Evolutionary conservation across 805 yeast genomes (phyloP), one percentile per base, ranked within the genome.

Genomic region (Wickerhamomyces ciferrii): DNA sequence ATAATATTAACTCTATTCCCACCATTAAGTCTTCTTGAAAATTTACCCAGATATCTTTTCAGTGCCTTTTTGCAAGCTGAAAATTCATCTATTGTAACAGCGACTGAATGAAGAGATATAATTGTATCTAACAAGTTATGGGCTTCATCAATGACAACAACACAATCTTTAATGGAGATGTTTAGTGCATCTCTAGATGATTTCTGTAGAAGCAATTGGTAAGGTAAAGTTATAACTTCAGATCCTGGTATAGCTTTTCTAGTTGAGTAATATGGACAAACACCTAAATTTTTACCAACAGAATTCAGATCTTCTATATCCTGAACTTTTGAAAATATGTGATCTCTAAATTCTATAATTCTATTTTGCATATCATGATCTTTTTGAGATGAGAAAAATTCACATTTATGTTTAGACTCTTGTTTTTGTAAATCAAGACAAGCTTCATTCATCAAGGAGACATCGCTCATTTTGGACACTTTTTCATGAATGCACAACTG

Each of bases 81-180:
- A 10, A 88, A 66, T 29, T 85, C 88, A 0, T 53, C 43, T 1
- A 70, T 54, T 0, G 84, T 67, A 0, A 91, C 67, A 4, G 75
- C 63, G 2, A 81, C 73, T 0, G 96, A 87, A 56, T 84, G 76
- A 50, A 92, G 67, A 2, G 84, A 67, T 1, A 83, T 76, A 3
- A 91, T 78, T 0, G 91, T 81, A 53, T 90, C 97, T 25, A 89
- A 60, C 39, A 91, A 66, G 60, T 91, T 91, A 60, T 91, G 98
- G 0, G 97, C 97, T 60, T 91, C 98, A 62, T 91, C 98, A 24
- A 91, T 82, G 5, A 92, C 76, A 0, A 92, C 79, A 2, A 91
- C 75, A 1, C 91, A 73, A 46, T 79, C 76, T 44, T 75, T 73
- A 10, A 91, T 56, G 37, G 81, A 72, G 6, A 91, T 59, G 1